phyloP scores from a whole-genome alignment of 1,284 basidiomycete genomes.

The Caloboletus firmus region DNA sequence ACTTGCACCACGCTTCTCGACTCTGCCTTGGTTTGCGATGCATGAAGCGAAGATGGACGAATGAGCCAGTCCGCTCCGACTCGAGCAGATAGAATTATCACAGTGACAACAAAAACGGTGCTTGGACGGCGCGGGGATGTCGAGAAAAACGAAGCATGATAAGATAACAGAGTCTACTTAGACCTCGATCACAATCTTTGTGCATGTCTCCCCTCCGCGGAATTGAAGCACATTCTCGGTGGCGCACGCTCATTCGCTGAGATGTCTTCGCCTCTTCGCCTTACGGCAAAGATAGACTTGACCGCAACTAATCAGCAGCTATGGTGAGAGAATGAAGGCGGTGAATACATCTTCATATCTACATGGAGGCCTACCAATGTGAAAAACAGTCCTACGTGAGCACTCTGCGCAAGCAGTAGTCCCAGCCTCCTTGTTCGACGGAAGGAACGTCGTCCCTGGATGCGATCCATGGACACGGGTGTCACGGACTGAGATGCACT shows the following conservation, averaged over 20 bases:
- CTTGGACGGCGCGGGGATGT: constrained; percentile 25
- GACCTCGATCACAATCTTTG: constrained; percentile 15
- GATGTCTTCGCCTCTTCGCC: constrained; percentile 2
- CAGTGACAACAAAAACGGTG: constrained; percentile 9
- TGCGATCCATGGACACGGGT: constrained; percentile 20
- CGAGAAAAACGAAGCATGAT: constrained; percentile 14
- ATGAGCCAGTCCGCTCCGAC: constrained; percentile 11
- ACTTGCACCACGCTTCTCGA: constrained; percentile 1
- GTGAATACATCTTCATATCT: constrained; percentile 1
- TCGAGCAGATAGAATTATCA: background rate
- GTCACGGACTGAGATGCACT: background rate
- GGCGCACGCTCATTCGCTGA: constrained; percentile 7
- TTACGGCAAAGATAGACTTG: constrained; percentile 5
- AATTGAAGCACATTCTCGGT: constrained; percentile 7
- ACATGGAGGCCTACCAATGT: constrained; percentile 7
- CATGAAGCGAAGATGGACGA: background rate
- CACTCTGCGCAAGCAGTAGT: background rate
- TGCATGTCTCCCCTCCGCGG: constrained; percentile 24
- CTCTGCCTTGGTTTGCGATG: background rate
- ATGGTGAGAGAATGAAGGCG: background rate
- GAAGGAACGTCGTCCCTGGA: constrained; percentile 7
- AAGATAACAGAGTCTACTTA: constrained; percentile 26
- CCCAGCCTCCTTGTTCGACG: background rate
- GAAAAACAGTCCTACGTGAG: background rate
- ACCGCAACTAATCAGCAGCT: background rate